Evolutionary conservation across 305 asterid species (phyloP).

Genomic region (Rubia occidens): DNA sequence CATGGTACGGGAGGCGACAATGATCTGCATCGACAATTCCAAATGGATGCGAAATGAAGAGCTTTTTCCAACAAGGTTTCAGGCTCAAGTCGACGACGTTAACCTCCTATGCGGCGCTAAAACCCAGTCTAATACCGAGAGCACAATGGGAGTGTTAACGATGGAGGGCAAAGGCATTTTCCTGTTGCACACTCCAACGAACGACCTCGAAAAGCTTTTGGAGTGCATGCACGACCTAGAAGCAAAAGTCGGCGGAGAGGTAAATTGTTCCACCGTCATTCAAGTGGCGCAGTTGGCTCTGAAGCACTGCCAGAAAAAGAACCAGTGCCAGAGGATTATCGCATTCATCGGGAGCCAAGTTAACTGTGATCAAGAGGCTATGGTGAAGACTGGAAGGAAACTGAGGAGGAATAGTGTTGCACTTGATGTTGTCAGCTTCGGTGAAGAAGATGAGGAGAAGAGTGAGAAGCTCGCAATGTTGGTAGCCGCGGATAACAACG

Average conservation of each 20-base stretch:
- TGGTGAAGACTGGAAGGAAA: constrained; percentile 83
- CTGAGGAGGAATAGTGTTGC: constrained; percentile 94
- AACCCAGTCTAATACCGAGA: constrained; percentile 97
- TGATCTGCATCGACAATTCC: constrained; percentile 95
- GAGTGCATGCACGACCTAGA: constrained; percentile 97
- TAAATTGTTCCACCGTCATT: constrained; percentile 81
- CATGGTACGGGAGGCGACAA: constrained; percentile 50
- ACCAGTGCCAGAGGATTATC: constrained; percentile 89
- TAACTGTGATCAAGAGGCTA: constrained; percentile 69
- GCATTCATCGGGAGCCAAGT: constrained; percentile 95
- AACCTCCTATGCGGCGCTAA: constrained; percentile 89
- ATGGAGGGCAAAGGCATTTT: constrained; percentile 96
- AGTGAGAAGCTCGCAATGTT: constrained; percentile 75
- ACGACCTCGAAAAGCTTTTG: constrained; percentile 92
- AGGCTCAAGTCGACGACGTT: constrained; percentile 85
- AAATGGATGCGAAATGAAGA: constrained; percentile 99
- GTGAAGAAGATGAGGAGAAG: constrained; percentile 89
- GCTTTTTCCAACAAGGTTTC: constrained; percentile 71
- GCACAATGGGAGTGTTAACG: constrained; percentile 81
- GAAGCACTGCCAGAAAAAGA: constrained; percentile 96
- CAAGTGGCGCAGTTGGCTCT: constrained; percentile 96
- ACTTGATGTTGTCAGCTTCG: constrained; percentile 85
- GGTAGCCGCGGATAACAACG: constrained; percentile 79
- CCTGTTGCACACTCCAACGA: constrained; percentile 84
- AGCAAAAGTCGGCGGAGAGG: constrained; percentile 76